Evolutionary conservation across 495 filamentous ascomycete genomes (phyloP), one percentile per base, ranked within the genome.

Genomic region (Parathielavia appendiculata): DNA sequence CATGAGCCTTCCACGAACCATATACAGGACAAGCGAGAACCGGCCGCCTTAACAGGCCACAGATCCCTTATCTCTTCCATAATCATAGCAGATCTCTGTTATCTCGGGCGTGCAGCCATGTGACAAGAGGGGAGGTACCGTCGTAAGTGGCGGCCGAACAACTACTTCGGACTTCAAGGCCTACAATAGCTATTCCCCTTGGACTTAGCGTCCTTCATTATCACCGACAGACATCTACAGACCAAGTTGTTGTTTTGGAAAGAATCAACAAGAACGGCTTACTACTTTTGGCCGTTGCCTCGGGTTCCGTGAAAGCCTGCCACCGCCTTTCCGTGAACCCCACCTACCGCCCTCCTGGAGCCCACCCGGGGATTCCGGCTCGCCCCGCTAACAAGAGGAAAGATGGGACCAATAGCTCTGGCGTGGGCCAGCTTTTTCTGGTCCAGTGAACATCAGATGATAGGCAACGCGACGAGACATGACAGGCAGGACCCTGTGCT

Each of bases 311-410:
- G 32, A 9, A 38, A 12, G 32, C 3, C 6, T 51, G 34, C 34
- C 34, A 49, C 48, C 48, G 34, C 32, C 19, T 36, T 51, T 51
- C 30, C 26, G 30, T 17, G 1, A 48, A 20, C 48, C 34, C 48
- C 48, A 51, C 48, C 32, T 32, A 51, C 48, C 48, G 48, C 48
- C 48, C 26, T 51, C 32, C 48, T 36, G 30, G 11, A n/a, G 20
- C 16, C 48, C 48, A 51, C 10, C 48, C 48, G 48, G 48, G 48
- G 48, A 51, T 51, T 32, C 48, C 48, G 48, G 48, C 47, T 14
- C 20, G 38, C 32, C 48, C 32, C 48, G 22, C 48, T 17, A n/a
- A n/a, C n/a, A n/a, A n/a, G n/a, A n/a, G n/a, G n/a, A n/a, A n/a
- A n/a, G n/a, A n/a, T n/a, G n/a, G n/a, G n/a, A n/a, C n/a, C n/a